Conservation (phyloP, 805 yeast species). For the Hanseniaspora vineae region DNA sequence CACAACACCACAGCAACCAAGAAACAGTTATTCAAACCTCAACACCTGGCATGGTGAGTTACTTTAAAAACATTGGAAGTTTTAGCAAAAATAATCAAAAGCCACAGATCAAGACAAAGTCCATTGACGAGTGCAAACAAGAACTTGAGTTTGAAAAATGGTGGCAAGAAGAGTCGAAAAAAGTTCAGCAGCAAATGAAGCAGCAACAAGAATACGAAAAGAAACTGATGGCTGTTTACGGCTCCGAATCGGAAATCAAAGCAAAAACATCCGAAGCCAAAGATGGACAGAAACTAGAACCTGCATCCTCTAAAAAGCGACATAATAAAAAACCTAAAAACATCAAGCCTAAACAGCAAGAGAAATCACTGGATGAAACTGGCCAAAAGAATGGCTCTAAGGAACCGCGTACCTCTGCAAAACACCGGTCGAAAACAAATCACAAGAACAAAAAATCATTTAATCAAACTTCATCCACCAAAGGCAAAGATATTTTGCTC, state of each 20-base stretch:
- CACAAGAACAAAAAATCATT: too few species aligned
- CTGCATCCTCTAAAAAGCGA: too few species aligned
- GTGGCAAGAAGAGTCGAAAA: constrained; percentile 57
- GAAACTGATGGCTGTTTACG: constrained; percentile 8
- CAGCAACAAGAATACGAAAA: constrained; percentile 6
- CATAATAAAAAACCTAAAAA: too few species aligned
- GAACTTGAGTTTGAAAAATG: constrained; percentile 78
- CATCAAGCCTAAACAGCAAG: too few species aligned
- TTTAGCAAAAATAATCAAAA: background rate
- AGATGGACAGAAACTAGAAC: too few species aligned
- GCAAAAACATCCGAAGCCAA: too few species aligned
- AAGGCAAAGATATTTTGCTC: background rate
- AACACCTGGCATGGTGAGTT: background rate
- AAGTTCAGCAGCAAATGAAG: constrained; percentile 37
- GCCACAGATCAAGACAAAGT: constrained; percentile 15
- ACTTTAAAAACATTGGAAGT: background rate
- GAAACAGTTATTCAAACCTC: background rate
- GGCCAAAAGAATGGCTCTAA: too few species aligned
- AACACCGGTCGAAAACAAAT: too few species aligned
- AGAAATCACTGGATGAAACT: too few species aligned
- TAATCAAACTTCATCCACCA: too few species aligned
- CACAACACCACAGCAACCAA: background rate
- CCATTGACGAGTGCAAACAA: constrained; percentile 59
- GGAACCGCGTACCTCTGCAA: too few species aligned
- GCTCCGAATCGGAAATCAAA: constrained; percentile 1